Conservation (phyloP, 768 basidiomycete species). For the Termitomyces heimii region DNA sequence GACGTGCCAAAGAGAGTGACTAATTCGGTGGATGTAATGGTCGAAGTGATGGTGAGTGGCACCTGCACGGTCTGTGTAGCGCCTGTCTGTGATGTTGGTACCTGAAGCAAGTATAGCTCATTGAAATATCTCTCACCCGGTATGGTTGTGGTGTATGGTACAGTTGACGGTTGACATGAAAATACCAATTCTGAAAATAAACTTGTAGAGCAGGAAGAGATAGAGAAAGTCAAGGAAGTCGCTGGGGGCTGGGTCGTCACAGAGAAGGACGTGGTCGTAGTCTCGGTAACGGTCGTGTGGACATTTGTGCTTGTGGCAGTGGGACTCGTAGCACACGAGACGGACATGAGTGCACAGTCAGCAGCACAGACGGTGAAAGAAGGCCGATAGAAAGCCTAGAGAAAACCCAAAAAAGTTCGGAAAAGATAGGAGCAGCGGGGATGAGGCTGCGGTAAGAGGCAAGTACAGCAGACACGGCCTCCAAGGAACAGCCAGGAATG, state of each 20-base stretch:
- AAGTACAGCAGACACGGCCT: conserved; percentile 7
- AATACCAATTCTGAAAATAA: neutral
- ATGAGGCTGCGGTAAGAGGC: conserved; percentile 2
- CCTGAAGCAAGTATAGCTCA: conserved; percentile 14
- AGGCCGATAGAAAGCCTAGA: neutral
- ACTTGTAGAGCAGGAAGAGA: conserved; percentile 22
- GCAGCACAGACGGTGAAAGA: conserved; percentile 5
- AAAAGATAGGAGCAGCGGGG: conserved; percentile 5
- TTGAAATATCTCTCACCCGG: conserved; percentile 17
- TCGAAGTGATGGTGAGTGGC: conserved; percentile 32
- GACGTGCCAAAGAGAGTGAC: conserved; percentile 39
- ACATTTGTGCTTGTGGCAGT: conserved; percentile 36
- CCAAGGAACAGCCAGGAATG: conserved; percentile 7
- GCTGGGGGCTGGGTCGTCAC: conserved; percentile 21
- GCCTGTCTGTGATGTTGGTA: conserved; percentile 5
- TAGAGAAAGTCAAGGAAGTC: conserved; percentile 24
- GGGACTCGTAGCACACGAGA: conserved; percentile 36
- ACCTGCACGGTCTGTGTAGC: conserved; percentile 27
- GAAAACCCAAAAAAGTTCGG: neutral
- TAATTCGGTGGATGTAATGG: conserved; percentile 23
- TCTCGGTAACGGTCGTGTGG: conserved; percentile 25
- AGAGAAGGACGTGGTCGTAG: conserved; percentile 31
- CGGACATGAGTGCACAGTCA: conserved; percentile 20
- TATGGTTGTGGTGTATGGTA: conserved; percentile 13
- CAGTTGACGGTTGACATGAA: conserved; percentile 10